A percentile compares a stretch with the other conserved stretches of the same genome.
phyloP scores from a whole-genome alignment of 1,284 basidiomycete species.

The Trametes hirsuta region DNA sequence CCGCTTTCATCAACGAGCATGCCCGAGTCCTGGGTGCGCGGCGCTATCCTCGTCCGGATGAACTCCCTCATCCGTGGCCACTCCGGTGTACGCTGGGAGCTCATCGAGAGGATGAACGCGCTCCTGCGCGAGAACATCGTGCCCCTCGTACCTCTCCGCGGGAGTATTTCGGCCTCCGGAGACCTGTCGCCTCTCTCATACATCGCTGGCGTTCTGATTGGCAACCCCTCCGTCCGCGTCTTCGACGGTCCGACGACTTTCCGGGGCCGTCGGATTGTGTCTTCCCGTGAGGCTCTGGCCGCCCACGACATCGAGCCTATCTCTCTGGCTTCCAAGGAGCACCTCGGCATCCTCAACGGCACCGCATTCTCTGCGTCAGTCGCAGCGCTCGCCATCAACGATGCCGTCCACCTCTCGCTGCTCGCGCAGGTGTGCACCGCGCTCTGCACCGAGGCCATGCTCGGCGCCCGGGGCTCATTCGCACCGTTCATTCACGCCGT shows the following conservation, averaged over 20 bases:
- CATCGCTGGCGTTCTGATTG: constrained; percentile 78
- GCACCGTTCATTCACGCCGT: constrained; percentile 81
- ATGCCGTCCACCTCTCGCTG: constrained; percentile 72
- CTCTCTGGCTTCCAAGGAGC: constrained; percentile 79
- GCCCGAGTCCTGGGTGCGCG: constrained; percentile 92
- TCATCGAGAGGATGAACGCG: constrained; percentile 79
- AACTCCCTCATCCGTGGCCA: constrained; percentile 90
- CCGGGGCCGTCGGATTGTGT: constrained; percentile 56
- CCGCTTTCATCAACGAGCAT: constrained; percentile 72
- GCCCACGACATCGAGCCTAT: constrained; percentile 71
- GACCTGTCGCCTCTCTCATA: constrained; percentile 83
- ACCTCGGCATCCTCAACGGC: constrained; percentile 81
- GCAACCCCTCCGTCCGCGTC: constrained; percentile 79
- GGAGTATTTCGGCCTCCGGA: constrained; percentile 84
- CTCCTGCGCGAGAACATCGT: constrained; percentile 77
- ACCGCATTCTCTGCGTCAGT: constrained; percentile 79
- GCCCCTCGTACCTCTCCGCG: constrained; percentile 83
- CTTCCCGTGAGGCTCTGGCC: constrained; percentile 69
- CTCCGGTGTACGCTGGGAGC: constrained; percentile 82
- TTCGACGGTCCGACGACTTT: constrained; percentile 61
- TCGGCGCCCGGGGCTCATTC: constrained; percentile 74
- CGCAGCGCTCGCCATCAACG: constrained; percentile 67
- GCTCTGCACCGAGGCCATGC: constrained; percentile 81
- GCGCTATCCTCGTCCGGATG: constrained; percentile 84
- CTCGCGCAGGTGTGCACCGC: constrained; percentile 82